Evolutionary conservation across 768 basidiomycete species (phyloP), one percentile per base, ranked within the genome.

Genomic region (Pleurotus tuber-regium): DNA sequence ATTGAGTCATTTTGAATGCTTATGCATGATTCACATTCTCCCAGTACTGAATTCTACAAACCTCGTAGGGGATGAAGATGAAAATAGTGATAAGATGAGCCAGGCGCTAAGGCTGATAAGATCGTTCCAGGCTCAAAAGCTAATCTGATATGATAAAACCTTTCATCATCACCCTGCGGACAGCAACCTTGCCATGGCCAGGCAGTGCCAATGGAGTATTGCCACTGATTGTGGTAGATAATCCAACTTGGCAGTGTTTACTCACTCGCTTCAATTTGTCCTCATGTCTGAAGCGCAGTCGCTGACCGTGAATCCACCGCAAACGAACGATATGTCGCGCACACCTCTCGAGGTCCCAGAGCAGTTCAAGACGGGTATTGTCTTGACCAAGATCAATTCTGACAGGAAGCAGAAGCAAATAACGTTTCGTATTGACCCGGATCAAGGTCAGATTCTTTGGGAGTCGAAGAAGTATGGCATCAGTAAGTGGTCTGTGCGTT

Each of bases 371-470:
- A 29, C 46, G 14, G 46, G 46, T 2, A n/a, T 36, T 10, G 31
- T 35, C 19, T 19, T 48, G 18, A 48, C 31, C 46, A 48, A 48
- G 23, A 35, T 48, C 46, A 48, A 48, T 12, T 86, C 90, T 1
- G 77, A 79, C 23, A 88, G 84, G 69, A 87, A 84, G 58, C 79
- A 86, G 63, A 89, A 89, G 64, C 80, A 75, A 40, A 75, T 84
- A 28, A 59, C 84, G 3, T 87, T 94, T 64, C 75, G 78, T 38
- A 70, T 96, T 6, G 88, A 92, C 53, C 77, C 87, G 1, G 91
- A 93, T 62, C 81, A 84, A 50, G 92, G 91, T 1, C 85, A 86
- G 59, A 86, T 93, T 50, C 70, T 86, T 12, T 93, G 86, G 82
- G 78, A 84, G 58, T 87, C 87, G 10, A 86, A 85, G 65, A 83